These are phyloP conservation scores for Boletus vermiculosoides DNA, from an alignment of 768 basidiomycete species.

Conservation along the genomic window DNA sequence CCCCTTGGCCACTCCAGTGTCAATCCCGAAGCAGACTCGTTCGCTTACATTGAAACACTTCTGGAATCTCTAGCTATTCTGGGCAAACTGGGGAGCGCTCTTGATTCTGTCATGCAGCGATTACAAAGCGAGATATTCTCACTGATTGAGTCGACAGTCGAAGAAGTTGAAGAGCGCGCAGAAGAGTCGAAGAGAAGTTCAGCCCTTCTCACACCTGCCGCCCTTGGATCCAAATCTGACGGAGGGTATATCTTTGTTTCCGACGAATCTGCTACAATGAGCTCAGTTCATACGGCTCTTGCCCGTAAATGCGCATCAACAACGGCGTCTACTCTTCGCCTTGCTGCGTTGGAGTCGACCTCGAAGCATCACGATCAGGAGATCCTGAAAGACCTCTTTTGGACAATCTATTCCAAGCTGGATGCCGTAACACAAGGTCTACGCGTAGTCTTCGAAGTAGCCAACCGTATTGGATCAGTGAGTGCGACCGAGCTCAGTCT, in stretches of 20 bases:
- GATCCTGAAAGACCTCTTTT: slow-evolving; percentile 87
- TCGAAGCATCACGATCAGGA: slow-evolving; percentile 78
- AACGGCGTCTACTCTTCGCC: slow-evolving; percentile 56
- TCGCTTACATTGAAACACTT: slow-evolving; percentile 88
- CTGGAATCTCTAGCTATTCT: slow-evolving; percentile 91
- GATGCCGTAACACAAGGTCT: slow-evolving; percentile 92
- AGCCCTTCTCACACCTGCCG: slow-evolving; percentile 32
- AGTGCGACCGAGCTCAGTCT: slow-evolving; percentile 32
- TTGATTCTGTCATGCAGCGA: slow-evolving; percentile 83
- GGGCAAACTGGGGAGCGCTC: slow-evolving; percentile 78
- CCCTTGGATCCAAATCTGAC: slow-evolving; percentile 45
- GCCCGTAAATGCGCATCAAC: slow-evolving; percentile 28
- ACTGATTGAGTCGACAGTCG: slow-evolving; percentile 82
- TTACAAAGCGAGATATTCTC: slow-evolving; percentile 79
- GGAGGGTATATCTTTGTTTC: slow-evolving; percentile 50
- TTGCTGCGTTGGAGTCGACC: slow-evolving; percentile 72
- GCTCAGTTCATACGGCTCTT: slow-evolving; percentile 27
- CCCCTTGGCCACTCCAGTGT: slow-evolving; percentile 26
- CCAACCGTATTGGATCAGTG: slow-evolving; percentile 88
- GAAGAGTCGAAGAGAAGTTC: slow-evolving; percentile 68
- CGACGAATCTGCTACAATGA: slow-evolving; percentile 17
- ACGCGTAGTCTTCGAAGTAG: slow-evolving; percentile 85
- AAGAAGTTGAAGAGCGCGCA: slow-evolving; percentile 88
- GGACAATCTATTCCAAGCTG: slow-evolving; percentile 95
- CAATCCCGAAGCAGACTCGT: slow-evolving; percentile 92